Evolutionary conservation across 805 yeast species (phyloP).

Genomic region (Myxozyma monticola): DNA sequence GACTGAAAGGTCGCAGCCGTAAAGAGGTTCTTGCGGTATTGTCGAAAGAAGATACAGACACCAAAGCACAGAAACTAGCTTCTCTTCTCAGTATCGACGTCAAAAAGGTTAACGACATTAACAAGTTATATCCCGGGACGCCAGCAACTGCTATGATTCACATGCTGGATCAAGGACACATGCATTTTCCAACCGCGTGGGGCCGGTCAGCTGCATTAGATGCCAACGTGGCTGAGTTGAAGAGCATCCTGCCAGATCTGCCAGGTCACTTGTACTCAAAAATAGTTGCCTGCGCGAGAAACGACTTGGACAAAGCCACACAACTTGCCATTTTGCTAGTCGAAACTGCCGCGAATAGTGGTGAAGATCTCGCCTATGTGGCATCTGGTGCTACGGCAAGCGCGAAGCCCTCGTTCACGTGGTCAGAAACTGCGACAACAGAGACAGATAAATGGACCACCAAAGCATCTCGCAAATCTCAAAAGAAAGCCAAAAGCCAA

Average conservation of each 20-base stretch:
- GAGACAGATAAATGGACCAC: too few species aligned
- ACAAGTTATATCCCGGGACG: background rate
- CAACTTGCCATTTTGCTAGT: constrained; percentile 5
- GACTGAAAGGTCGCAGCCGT: too few species aligned
- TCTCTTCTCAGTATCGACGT: too few species aligned
- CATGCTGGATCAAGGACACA: too few species aligned
- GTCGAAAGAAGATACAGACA: too few species aligned
- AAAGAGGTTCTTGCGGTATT: too few species aligned
- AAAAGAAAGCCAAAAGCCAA: background rate
- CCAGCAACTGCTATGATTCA: constrained; percentile 5
- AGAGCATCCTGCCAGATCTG: constrained; percentile 4
- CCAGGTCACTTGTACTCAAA: constrained; percentile 1
- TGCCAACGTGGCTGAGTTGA: too few species aligned
- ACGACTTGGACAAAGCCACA: constrained; percentile 11
- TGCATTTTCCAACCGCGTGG: constrained; percentile 1
- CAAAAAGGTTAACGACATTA: too few species aligned
- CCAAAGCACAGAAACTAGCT: too few species aligned
- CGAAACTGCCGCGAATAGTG: background rate
- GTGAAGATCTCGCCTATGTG: constrained; percentile 1
- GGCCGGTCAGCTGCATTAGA: too few species aligned
- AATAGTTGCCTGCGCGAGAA: background rate
- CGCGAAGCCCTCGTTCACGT: background rate
- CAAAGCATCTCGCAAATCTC: too few species aligned
- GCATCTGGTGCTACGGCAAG: background rate
- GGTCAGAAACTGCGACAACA: background rate